Conservation (phyloP, 257 asterid genomes). For the Mitragyna speciosa region DNA sequence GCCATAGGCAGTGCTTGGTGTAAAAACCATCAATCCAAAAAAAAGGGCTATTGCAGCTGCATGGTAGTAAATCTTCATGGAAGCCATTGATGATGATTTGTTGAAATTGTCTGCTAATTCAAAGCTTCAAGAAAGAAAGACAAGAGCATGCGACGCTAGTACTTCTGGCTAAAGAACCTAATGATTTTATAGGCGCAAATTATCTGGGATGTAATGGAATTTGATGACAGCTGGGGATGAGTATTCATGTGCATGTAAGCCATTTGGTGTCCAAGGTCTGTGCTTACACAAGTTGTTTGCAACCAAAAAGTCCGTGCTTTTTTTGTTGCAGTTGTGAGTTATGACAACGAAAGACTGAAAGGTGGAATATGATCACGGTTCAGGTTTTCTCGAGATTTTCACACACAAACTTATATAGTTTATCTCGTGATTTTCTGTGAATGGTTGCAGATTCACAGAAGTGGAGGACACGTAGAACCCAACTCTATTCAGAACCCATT, state of each 20-base stretch:
- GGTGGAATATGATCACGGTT: background rate
- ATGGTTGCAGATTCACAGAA: background rate
- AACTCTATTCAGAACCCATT: background rate
- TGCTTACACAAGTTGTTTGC: background rate
- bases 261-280: background rate
- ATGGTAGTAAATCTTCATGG: background rate
- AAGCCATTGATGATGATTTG: constrained; percentile 1
- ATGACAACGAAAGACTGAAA: background rate
- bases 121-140: background rate
- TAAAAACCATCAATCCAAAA: background rate
- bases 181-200: background rate
- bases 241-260: background rate
- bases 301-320: background rate
- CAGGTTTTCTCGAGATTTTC: constrained; percentile 3
- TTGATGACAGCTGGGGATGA: constrained; percentile 4
- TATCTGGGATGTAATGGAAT: background rate
- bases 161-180: background rate
- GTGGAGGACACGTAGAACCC: background rate
- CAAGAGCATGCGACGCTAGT: background rate
- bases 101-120: background rate
- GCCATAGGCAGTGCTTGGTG: constrained; percentile 2
- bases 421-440: background rate
- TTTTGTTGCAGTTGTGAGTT: background rate
- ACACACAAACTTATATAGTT: background rate
- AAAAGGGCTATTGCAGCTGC: constrained; percentile 10